Evolutionary conservation across 768 basidiomycete genomes (phyloP), one percentile per base, ranked within the genome.

Genomic region (Pleurotus ostreatus): DNA sequence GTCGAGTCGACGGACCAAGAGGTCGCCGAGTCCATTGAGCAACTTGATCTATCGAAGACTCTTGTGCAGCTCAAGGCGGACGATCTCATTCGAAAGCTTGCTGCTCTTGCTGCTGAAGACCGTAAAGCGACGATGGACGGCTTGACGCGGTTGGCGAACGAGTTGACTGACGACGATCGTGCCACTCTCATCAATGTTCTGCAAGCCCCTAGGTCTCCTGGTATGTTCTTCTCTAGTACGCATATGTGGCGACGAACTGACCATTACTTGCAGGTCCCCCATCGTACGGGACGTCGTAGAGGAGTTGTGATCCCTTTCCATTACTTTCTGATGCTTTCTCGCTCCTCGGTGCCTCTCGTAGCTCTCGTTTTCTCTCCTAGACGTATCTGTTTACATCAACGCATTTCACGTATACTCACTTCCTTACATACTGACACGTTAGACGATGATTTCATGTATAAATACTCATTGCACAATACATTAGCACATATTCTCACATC

Each of bases 101-200:
- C 90, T 22, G 80, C 83, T 12, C 73, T 88, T 59, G 79, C 85
- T 11, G 84, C 86, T 59, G 85, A 86, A 62, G 89, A 94, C 67
- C 81, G 85, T 48, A 90, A 89, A 71, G 85, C 84, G 7, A 83
- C 88, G 1, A 68, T 94, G 58, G 84, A 86, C 58, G 85, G 90
- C 37, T 79, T 94, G 57, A 69, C 83, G 49, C 85, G 85, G 48
- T 73, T 94, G 9, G 81, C 86, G n/a, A 86, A 91, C 57, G 78
- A 78, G 38, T 77, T 95, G 57, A 80, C 82, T 0, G 80, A 83
- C 20, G 92, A 92, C 22, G 92, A 94, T 61, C 84, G 82, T 68
- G 71, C 78, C 9, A 70, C 78, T 0, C 65, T 94, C 59, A 76
- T 86, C 38, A 69, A 71, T 41, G 81, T 82, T 39, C 78, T 93